Conservation (phyloP, 371 early-diverging fungal species). For the Mucor saturninus region DNA sequence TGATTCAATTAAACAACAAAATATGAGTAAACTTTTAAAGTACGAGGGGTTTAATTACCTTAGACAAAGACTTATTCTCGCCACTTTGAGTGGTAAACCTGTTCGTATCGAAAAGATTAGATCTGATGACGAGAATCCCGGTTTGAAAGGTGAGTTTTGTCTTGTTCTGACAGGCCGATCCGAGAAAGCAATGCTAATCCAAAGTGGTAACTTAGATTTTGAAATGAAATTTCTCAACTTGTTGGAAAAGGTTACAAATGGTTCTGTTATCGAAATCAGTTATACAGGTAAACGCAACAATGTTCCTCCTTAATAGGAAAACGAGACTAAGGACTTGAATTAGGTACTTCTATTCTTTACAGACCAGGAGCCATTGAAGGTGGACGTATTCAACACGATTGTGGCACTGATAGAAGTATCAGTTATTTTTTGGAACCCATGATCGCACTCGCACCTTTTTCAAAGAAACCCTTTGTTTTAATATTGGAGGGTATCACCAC, state of each 20-base stretch:
- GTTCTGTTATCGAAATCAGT: slow-evolving; percentile 87
- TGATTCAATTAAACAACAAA: background rate
- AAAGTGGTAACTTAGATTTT: slow-evolving; percentile 66
- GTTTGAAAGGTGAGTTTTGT: slow-evolving; percentile 73
- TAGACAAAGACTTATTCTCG: slow-evolving; percentile 89
- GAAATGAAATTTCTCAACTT: slow-evolving; percentile 88
- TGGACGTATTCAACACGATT: slow-evolving; percentile 86
- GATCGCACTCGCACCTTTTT: slow-evolving; percentile 92
- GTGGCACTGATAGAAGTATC: slow-evolving; percentile 77
- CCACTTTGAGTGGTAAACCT: slow-evolving; percentile 84
- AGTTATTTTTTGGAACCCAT: slow-evolving; percentile 94
- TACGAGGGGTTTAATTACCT: slow-evolving; percentile 84
- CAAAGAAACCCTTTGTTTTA: slow-evolving; percentile 80
- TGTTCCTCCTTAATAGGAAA: no score
- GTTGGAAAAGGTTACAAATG: slow-evolving; percentile 93
- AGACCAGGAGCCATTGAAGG: slow-evolving; percentile 91
- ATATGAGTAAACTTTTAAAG: slow-evolving; percentile 55
- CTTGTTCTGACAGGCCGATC: background rate
- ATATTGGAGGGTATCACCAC: slow-evolving; percentile 92
- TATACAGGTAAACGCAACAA: slow-evolving; percentile 72
- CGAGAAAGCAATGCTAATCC: background rate
- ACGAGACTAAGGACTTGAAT: background rate
- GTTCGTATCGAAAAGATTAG: slow-evolving; percentile 92
- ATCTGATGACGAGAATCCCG: slow-evolving; percentile 84
- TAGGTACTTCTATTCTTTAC: slow-evolving; percentile 83